phyloP scores from a whole-genome alignment of 305 asterid species.

The Solanum hybrid region DNA sequence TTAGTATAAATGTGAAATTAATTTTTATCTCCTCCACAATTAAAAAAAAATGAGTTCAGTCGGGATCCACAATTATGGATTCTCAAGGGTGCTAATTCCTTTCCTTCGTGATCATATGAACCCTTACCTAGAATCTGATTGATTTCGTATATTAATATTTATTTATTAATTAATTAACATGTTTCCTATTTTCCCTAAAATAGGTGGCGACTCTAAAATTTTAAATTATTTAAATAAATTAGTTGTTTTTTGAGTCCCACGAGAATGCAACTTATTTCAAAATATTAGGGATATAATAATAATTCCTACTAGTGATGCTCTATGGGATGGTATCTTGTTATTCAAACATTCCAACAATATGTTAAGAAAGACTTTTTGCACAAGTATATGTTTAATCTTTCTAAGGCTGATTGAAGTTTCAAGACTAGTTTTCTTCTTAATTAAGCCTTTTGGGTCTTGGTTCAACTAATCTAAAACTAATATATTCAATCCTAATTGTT shows the following conservation, averaged over 20 bases:
- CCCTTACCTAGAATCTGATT: not conserved
- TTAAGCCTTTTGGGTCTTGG: not conserved
- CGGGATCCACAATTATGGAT: not conserved
- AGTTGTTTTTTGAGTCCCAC: too few species aligned
- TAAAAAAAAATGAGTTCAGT: too few species aligned
- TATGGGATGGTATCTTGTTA: not conserved
- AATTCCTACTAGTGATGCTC: not conserved
- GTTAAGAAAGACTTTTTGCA: not conserved
- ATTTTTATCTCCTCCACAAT: not conserved
- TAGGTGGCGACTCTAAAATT: not conserved
- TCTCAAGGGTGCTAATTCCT: not conserved
- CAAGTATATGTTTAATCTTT: not conserved
- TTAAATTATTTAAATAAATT: too few species aligned
- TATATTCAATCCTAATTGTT: not conserved
- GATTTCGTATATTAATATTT: too few species aligned
- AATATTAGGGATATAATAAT: not conserved
- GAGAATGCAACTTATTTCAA: not conserved
- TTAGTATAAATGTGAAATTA: too few species aligned
- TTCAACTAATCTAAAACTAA: not conserved
- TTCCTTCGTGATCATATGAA: too few species aligned
- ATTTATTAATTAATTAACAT: too few species aligned
- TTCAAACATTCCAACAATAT: not conserved
- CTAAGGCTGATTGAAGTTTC: not conserved
- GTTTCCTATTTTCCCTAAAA: too few species aligned
- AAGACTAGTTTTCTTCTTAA: not conserved